Evolutionary conservation across 257 asterid species (phyloP), one percentile per base, ranked within the genome.

Genomic region (Lycium ferocissimum): DNA sequence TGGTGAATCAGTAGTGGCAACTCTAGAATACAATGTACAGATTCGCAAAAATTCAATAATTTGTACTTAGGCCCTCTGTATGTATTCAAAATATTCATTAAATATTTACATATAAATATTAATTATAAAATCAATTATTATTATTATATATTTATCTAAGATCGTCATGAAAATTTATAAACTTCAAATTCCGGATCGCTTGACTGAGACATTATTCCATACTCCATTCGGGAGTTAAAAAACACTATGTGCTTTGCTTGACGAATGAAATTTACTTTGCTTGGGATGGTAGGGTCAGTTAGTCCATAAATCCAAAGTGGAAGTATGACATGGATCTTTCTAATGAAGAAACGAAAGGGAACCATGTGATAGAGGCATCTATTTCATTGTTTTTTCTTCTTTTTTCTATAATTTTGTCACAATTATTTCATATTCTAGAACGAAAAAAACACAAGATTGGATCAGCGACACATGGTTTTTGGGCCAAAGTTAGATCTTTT

Each of bases 331-430:
- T 76, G 22, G 81, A 22, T 22, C 26, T 76, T 51, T 76, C 2
- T 6, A 20, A 22, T 20, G 81, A 11, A 20, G 7, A 2, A 12
- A 47, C n/a, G 5, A 72, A 72, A 72, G 56, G 17, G 18, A 71
- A 71, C 37, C 40, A 26, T 45, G 80, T 45, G 80, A 58, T 33
- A n/a, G 75, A 45, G 54, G 80, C 15, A 73, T 73, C 81, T 73
- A 73, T 47, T 18, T 71, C 54, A 40, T 70, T 37, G 51, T 2
- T 37, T 37, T 37, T 0, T n/a, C 5, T 14, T 14, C 18, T 53
- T 53, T 53, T 11, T 53, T 53, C 1, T 22, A 65, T 26, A 22
- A 63, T 63, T 63, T 66, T 13, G 2, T 66, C 9, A 33, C 73
- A 66, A 9, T 11, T 5, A 66, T 26, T 63, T 11, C 9, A 20